Percentiles rank a stretch among this genome's conserved stretches.
Evolutionary conservation across 768 basidiomycete genomes (phyloP).

Genomic region (Phanerodontia chrysosporium): DNA sequence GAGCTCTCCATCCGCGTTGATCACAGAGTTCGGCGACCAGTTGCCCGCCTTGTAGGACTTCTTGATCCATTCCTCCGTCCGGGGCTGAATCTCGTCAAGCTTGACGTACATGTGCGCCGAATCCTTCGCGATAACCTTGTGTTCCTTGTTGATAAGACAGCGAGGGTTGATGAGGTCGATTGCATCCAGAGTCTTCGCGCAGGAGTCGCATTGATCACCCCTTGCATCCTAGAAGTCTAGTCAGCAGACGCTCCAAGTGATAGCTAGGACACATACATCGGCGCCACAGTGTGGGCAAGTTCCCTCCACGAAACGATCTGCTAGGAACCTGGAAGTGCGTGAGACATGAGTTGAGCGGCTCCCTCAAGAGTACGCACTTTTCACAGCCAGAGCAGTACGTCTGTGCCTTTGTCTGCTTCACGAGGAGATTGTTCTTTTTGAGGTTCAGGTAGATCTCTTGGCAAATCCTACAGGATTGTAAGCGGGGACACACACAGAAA

Average conservation of each 20-base stretch:
- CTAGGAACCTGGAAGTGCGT: constrained; percentile 59
- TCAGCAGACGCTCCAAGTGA: not conserved
- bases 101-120: constrained; percentile 92
- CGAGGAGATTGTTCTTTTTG: constrained; percentile 69
- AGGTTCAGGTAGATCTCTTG: constrained; percentile 89
- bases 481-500: not conserved
- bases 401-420: constrained; percentile 85
- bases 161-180: constrained; percentile 93
- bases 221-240: constrained; percentile 70
- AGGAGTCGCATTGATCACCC: constrained; percentile 96
- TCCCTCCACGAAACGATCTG: constrained; percentile 98
- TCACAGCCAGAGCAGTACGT: constrained; percentile 92
- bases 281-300: constrained; percentile 91
- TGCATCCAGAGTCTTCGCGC: constrained; percentile 88
- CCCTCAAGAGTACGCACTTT: constrained; percentile 46
- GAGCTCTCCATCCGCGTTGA: constrained; percentile 83
- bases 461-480: constrained; percentile 57
- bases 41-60: constrained; percentile 73
- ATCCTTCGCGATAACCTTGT: constrained; percentile 67
- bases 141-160: constrained; percentile 81
- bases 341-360: not conserved
- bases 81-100: constrained; percentile 78
- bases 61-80: constrained; percentile 85
- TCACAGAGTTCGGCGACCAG: constrained; percentile 91
- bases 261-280: constrained; percentile 45